Evolutionary conservation across 2,329 filamentous ascomycete species (phyloP).

Genomic region (Fusarium sp.): DNA sequence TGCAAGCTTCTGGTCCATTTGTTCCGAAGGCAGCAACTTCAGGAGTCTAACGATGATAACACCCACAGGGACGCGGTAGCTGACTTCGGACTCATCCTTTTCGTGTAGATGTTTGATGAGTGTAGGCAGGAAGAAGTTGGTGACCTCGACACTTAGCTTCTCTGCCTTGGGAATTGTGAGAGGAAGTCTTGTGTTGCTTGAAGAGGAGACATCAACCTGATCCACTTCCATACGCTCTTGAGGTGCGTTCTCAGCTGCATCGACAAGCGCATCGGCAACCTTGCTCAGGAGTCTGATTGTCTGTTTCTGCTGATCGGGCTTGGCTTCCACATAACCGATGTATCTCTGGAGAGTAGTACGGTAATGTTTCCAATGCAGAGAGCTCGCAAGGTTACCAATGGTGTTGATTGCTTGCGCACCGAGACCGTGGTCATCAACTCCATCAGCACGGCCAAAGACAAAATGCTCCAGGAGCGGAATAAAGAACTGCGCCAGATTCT

Average conservation of each 20-base stretch:
- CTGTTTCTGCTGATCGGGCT: conserved; percentile 85
- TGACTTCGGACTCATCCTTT: conserved; percentile 94
- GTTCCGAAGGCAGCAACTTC: conserved; percentile 76
- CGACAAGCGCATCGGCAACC: conserved; percentile 78
- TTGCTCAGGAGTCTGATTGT: conserved; percentile 83
- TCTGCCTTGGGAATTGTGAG: conserved; percentile 71
- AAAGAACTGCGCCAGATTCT: conserved; percentile 86
- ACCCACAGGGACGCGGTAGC: conserved; percentile 88
- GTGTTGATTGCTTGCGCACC: conserved; percentile 86
- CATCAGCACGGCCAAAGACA: conserved; percentile 81
- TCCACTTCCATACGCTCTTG: conserved; percentile 57
- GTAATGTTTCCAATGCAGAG: conserved; percentile 91
- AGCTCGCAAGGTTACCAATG: conserved; percentile 77
- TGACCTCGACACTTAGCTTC: conserved; percentile 77
- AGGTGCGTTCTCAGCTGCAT: conserved; percentile 57
- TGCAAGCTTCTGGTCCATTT: conserved; percentile 78
- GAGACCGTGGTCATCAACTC: conserved; percentile 81
- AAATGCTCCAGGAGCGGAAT: conserved; percentile 94
- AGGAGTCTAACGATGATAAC: conserved; percentile 89
- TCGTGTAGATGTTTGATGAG: conserved; percentile 88
- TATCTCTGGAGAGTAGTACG: conserved; percentile 85
- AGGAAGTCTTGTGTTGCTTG: conserved; percentile 60
- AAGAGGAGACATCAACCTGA: conserved; percentile 38
- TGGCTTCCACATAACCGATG: conserved; percentile 80
- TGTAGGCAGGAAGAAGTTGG: conserved; percentile 78